Conservation (phyloP, 2,329 filamentous ascomycete species). For the Trichothecium sympodiale region DNA sequence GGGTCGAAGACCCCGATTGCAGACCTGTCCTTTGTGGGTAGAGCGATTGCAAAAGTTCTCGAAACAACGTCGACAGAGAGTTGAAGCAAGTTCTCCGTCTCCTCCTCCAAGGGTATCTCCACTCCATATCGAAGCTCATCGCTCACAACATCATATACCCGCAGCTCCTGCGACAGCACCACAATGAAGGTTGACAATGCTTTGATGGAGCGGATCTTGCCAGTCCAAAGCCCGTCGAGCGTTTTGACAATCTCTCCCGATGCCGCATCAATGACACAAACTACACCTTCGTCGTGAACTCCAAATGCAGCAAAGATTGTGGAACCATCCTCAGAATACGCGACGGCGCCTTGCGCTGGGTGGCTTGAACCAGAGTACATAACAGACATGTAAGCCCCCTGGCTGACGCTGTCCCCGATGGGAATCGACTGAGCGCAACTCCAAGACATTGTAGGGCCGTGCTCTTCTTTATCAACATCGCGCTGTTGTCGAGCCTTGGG, state of each 20-base stretch:
- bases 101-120: conserved; percentile 34
- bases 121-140: conserved; percentile 62
- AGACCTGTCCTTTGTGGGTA: conserved; percentile 35
- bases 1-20: conserved; percentile 55
- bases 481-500: conserved; percentile 58
- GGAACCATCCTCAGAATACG: conserved; percentile 78
- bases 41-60: conserved; percentile 54
- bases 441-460: conserved; percentile 59
- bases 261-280: conserved; percentile 67
- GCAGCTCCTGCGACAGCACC: conserved; percentile 59
- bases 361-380: conserved; percentile 17
- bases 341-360: conserved; percentile 48
- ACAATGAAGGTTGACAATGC: conserved; percentile 67
- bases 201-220: conserved; percentile 53
- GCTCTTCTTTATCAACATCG: conserved; percentile 50
- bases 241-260: conserved; percentile 56
- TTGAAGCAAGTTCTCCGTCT: conserved; percentile 39
- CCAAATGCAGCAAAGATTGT: conserved; percentile 61
- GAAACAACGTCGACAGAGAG: conserved; percentile 60
- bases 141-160: conserved; percentile 75
- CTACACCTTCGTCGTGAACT: conserved; percentile 42
- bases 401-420: conserved; percentile 38
- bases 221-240: conserved; percentile 56
- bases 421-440: conserved; percentile 50
- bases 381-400: conserved; percentile 22